A percentile compares a stretch with the other conserved stretches of the same genome.
phyloP scores from a whole-genome alignment of 768 basidiomycete species.

The Mycena floridula region DNA sequence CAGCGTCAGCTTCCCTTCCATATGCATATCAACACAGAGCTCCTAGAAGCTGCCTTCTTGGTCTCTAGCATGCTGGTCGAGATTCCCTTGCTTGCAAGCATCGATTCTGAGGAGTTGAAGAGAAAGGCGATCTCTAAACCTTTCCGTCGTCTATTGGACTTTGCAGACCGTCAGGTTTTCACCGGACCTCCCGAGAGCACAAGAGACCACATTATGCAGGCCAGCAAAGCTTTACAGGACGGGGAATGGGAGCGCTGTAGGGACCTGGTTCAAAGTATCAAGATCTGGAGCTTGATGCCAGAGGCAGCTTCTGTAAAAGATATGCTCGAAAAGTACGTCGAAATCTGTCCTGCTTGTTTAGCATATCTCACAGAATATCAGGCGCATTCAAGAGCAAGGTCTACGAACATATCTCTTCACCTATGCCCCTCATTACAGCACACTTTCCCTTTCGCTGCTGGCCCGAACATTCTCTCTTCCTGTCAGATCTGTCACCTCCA shows the following conservation, averaged over 20 bases:
- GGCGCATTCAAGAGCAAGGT: conserved; percentile 97
- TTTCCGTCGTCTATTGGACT: conserved; percentile 91
- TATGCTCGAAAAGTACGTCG: conserved; percentile 82
- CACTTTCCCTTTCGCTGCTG: conserved; percentile 82
- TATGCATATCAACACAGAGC: conserved; percentile 98
- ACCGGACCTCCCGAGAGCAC: conserved; percentile 99
- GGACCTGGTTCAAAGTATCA: conserved; percentile 92
- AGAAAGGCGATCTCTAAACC: conserved; percentile 94
- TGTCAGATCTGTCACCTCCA: conserved; percentile 74
- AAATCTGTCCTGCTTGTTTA: conserved; percentile 1
- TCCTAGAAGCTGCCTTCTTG: conserved; percentile 95
- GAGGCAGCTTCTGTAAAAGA: conserved; percentile 84
- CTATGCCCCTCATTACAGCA: conserved; percentile 91
- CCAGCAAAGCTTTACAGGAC: conserved; percentile 90
- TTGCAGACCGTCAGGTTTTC: conserved; percentile 96
- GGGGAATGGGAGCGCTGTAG: conserved; percentile 97
- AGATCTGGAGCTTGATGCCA: conserved; percentile 97
- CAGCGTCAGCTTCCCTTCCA: conserved; percentile 97
- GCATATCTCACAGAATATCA: conserved; percentile 23
- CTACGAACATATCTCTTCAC: conserved; percentile 96
- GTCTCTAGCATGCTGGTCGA: conserved; percentile 99
- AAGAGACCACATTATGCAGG: conserved; percentile 98
- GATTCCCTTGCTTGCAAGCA: conserved; percentile 90
- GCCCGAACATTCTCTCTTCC: conserved; percentile 86
- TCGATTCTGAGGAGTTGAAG: conserved; percentile 90